A percentile compares a stretch with the other conserved stretches of the same genome.
Evolutionary conservation across 1,139 yeast species (phyloP).

Genomic region (Pichia sp.): DNA sequence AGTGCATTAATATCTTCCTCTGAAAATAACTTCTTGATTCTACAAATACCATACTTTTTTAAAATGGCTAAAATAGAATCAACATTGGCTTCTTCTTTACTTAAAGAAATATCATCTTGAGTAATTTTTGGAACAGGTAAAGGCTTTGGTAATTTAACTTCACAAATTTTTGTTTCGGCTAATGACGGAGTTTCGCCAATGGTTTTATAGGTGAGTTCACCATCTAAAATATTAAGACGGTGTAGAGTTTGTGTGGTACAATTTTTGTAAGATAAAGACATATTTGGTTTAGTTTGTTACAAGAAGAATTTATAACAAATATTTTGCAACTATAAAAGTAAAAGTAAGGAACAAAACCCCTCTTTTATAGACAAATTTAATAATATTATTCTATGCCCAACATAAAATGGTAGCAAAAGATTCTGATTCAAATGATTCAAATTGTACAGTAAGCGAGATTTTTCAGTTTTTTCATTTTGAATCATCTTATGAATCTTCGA

Average conservation of each 20-base stretch:
- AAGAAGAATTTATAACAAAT: background rate
- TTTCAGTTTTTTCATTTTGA: background rate
- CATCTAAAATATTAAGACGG: constrained; percentile 1
- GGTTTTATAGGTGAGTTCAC: background rate
- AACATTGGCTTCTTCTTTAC: constrained; percentile 11
- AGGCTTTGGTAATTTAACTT: constrained; percentile 1
- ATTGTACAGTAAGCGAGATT: background rate
- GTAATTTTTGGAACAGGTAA: background rate
- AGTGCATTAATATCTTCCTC: constrained; percentile 7
- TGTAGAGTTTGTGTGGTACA: constrained; percentile 9
- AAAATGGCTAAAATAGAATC: constrained; percentile 5
- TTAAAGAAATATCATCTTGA: constrained; percentile 4
- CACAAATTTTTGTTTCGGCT: constrained; percentile 5
- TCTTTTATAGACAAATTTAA: background rate
- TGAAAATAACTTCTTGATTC: constrained; percentile 6
- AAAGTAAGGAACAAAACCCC: background rate
- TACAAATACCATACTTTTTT: constrained; percentile 12
- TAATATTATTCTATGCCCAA: background rate
- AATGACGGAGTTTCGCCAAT: constrained; percentile 7
- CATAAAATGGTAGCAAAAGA: background rate
- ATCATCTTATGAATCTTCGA: background rate
- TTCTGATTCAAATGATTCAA: background rate
- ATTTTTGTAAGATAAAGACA: constrained; percentile 1
- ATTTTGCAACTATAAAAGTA: background rate
- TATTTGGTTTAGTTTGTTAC: background rate